phyloP scores from a whole-genome alignment of 495 filamentous ascomycete species.

The Hypoxylon trugodes region DNA sequence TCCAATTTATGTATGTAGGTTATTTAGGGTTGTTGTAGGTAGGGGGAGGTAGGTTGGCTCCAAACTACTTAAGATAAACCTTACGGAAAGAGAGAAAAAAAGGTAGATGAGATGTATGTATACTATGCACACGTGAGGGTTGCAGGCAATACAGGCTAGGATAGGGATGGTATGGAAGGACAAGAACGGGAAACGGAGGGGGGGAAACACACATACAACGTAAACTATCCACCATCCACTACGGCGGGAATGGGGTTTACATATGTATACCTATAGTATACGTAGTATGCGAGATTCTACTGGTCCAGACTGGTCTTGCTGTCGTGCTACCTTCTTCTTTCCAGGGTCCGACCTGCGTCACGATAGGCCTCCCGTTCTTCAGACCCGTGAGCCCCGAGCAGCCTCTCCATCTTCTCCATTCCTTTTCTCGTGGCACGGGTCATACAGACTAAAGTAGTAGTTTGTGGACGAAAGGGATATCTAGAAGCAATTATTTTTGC shows the following conservation, averaged over 20 bases:
- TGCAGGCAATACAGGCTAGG: constrained; percentile 28
- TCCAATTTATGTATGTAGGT: constrained; percentile 10
- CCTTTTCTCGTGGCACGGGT: constrained; percentile 2
- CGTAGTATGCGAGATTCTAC: constrained; percentile 34
- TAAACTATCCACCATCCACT: constrained; percentile 17
- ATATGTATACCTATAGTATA: too few relatives aligned
- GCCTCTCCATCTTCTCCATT: too few relatives aligned
- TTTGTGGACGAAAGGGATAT: background rate
- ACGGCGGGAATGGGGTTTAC: constrained; percentile 34
- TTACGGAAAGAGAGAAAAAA: constrained; percentile 8
- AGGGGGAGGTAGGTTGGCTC: constrained; percentile 8
- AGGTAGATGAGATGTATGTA: constrained; percentile 26
- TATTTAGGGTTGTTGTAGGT: constrained; percentile 2
- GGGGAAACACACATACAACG: constrained; percentile 23
- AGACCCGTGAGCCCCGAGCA: constrained; percentile 25
- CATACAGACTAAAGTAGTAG: background rate
- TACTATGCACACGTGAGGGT: constrained; percentile 42
- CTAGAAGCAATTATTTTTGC: background rate
- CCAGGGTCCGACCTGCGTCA: constrained; percentile 35
- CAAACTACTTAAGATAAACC: constrained; percentile 37
- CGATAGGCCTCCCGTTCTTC: constrained; percentile 22
- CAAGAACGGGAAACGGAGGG: constrained; percentile 22
- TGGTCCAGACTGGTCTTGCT: constrained; percentile 21
- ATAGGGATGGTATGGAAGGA: constrained; percentile 36
- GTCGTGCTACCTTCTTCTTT: constrained; percentile 33